Conservation (phyloP, 1,284 basidiomycete species). For the Ceratobasidium sp. region DNA sequence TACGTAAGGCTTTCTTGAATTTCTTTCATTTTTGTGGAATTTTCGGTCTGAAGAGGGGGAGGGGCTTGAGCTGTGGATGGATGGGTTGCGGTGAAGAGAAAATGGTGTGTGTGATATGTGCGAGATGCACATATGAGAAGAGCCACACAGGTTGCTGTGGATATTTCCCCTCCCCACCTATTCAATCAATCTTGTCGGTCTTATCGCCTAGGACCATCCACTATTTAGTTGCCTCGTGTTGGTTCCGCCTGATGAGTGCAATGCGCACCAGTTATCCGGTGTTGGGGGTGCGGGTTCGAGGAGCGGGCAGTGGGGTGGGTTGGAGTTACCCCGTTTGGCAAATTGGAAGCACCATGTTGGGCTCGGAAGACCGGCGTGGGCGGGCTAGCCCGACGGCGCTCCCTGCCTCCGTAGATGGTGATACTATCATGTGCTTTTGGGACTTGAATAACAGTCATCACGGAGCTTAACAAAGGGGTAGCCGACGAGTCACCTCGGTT, state of each 20-base stretch:
- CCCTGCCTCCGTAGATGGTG: background rate
- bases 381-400: slow-evolving; percentile 36
- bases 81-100: slow-evolving; percentile 2
- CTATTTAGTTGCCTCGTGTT: slow-evolving; percentile 41
- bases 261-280: slow-evolving; percentile 32
- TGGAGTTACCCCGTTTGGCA: slow-evolving; percentile 40
- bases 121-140: slow-evolving; percentile 22
- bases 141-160: background rate
- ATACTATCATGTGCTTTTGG: slow-evolving; percentile 13
- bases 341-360: slow-evolving; percentile 9
- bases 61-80: background rate
- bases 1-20: slow-evolving; percentile 5
- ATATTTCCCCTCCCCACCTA: slow-evolving; percentile 17
- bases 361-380: slow-evolving; percentile 22
- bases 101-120: background rate
- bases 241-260: slow-evolving; percentile 36
- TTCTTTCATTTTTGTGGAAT: slow-evolving; percentile 1
- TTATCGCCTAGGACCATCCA: slow-evolving; percentile 35
- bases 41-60: background rate
- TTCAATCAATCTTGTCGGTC: slow-evolving; percentile 34
- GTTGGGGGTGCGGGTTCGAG: slow-evolving; percentile 14
- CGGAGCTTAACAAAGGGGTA: slow-evolving; percentile 23
- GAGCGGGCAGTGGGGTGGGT: slow-evolving; percentile 13
- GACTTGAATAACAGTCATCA: background rate
- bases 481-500: background rate